These are phyloP conservation scores for Neocatenulostroma microsporum DNA, from an alignment of 2,329 filamentous ascomycete species.

Conservation along the genomic window DNA sequence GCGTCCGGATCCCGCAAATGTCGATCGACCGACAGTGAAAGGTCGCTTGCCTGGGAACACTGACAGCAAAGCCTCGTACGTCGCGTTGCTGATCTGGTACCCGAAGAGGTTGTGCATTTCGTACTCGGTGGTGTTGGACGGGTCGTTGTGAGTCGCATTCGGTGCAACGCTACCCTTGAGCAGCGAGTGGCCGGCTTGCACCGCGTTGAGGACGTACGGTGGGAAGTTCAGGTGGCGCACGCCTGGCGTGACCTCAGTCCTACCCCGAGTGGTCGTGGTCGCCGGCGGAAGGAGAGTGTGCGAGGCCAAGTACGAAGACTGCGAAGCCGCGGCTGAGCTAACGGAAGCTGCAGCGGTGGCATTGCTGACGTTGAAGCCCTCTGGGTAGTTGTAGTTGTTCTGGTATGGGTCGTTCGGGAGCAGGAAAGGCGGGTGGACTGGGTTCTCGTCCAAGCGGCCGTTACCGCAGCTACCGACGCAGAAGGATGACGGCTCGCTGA, in stretches of 20 bases:
- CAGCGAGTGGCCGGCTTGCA: conserved; percentile 17
- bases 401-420: conserved; percentile 59
- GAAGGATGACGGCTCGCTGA: conserved; percentile 55
- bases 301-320: conserved; percentile 12
- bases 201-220: conserved; percentile 27
- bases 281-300: conserved; percentile 10
- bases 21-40: conserved; percentile 21
- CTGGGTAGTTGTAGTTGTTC: conserved; percentile 55
- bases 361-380: conserved; percentile 63
- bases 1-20: conserved; percentile 18
- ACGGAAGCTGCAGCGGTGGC: conserved; percentile 57
- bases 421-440: conserved; percentile 57
- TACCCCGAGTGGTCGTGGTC: conserved; percentile 12
- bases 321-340: conserved; percentile 41
- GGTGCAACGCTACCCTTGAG: conserved; percentile 10
- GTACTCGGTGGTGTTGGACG: conserved; percentile 16
- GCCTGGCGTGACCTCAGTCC: conserved; percentile 20
- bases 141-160: conserved; percentile 20
- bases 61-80: conserved; percentile 19
- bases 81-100: conserved; percentile 18
- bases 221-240: conserved; percentile 25
- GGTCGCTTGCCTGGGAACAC: conserved; percentile 21
- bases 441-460: conserved; percentile 57
- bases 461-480: conserved; percentile 67
- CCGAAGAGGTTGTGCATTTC: conserved; percentile 24